Conservation (phyloP, 2,329 filamentous ascomycete species). For the Aspergillus bombycis region DNA sequence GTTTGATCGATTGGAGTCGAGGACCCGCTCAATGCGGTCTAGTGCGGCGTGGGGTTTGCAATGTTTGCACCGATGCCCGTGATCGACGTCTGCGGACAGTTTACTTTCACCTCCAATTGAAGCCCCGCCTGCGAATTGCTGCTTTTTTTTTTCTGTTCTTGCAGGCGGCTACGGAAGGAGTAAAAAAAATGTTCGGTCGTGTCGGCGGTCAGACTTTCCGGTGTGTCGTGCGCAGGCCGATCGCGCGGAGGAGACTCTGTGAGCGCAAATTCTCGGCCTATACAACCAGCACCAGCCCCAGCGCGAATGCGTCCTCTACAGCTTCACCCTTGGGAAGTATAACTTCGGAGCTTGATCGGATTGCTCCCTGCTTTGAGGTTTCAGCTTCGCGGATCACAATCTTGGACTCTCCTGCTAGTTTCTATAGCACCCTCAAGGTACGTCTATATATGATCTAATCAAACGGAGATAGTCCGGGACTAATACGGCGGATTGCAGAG, state of each 20-base stretch:
- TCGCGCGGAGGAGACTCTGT: conserved; percentile 33
- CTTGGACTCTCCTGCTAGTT: conserved; percentile 78
- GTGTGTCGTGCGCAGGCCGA: conserved; percentile 36
- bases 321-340: conserved; percentile 60
- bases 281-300: conserved; percentile 25
- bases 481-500: conserved; percentile 50
- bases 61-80: conserved; percentile 34
- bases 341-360: conserved; percentile 77
- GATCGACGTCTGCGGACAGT: background rate
- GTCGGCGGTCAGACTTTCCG: conserved; percentile 43
- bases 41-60: conserved; percentile 35
- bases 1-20: conserved; percentile 25
- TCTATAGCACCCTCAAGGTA: conserved; percentile 90
- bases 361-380: conserved; percentile 89
- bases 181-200: conserved; percentile 41
- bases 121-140: too few relatives aligned
- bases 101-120: background rate
- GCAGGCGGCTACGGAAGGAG: background rate
- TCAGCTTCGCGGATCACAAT: conserved; percentile 79
- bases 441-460: background rate
- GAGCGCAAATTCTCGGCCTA: conserved; percentile 44
- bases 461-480: background rate
- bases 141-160: background rate
- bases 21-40: conserved; percentile 26
- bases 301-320: conserved; percentile 30